Evolutionary conservation across 805 yeast genomes (phyloP), one percentile per base, ranked within the genome.

Genomic region (Starmerella khaoyaiensis): DNA sequence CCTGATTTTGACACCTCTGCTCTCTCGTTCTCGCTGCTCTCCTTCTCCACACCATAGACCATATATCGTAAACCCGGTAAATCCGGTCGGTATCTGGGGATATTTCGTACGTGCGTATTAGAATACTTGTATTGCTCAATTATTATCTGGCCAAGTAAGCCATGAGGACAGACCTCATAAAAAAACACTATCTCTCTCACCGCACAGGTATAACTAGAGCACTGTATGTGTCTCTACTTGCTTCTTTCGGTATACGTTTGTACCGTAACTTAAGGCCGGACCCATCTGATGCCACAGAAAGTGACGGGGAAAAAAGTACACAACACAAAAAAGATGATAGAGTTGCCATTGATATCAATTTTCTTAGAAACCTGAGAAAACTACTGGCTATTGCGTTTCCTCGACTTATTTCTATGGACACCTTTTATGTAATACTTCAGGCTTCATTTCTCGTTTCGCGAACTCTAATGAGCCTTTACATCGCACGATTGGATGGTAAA

Each of bases 401-500:
- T 0, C 41, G 49, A 10, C 54, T 53, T 15, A 27, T 35, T 21
- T 48, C 56, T 24, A 44, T 47, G 24, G 61, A 59, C 39, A 53
- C 62, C 30, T 49, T 56, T 53, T 45, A 57, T 28, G 52, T 80
- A 25, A 41, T 55, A 1, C 47, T 69, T 0, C 87, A 82, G 56
- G 58, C 82, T 5, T 52, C 63, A 0, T 62, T 82, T 19, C 63
- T 86, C 31, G 66, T 79, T 3, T 46, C 69, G 4, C 67, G 94
- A 46, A 87, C 94, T 0, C 56, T 76, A 18, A 59, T 86, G 20
- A 77, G 94, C 2, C 65, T 86, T 32, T 75, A 76, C 51, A 86
- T 84, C 12, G 95, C 96, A 5, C 71, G 77, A 10, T 64, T 86
- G 40, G 96, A 86, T 57, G 96, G 96, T 46, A 64, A 67, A 52